A percentile compares a stretch with the other conserved stretches of the same genome.
phyloP scores from a whole-genome alignment of 2,329 filamentous ascomycete species.

The Ophiognomonia clavigignenti-juglandacearum region DNA sequence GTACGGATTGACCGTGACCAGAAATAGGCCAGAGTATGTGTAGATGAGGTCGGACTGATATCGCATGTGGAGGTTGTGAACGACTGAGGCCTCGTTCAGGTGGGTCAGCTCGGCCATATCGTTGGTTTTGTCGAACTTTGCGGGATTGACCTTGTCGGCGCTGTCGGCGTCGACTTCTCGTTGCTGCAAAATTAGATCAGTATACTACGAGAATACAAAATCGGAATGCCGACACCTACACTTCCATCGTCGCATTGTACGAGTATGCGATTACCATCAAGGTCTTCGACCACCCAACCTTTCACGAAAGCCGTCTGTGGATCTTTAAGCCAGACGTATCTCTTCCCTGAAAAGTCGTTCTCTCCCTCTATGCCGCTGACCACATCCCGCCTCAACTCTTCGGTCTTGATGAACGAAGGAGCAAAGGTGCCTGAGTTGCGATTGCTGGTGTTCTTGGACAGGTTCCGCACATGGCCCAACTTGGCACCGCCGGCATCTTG shows the following conservation, averaged over 20 bases:
- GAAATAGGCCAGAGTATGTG: conserved; percentile 94
- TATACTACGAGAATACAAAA: conserved; percentile 15
- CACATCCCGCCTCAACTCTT: conserved; percentile 64
- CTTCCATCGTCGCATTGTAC: conserved; percentile 93
- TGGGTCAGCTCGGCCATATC: conserved; percentile 99
- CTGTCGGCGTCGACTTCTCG: conserved; percentile 79
- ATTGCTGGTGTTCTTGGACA: conserved; percentile 62
- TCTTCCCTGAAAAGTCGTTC: conserved; percentile 97
- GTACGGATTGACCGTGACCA: conserved; percentile 97
- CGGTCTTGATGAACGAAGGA: conserved; percentile 89
- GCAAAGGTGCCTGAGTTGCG: conserved; percentile 81
- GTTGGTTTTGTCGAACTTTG: conserved; percentile 98
- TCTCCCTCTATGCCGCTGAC: conserved; percentile 84
- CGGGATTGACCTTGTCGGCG: conserved; percentile 98
- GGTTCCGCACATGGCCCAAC: conserved; percentile 40
- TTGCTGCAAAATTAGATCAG: conserved; percentile 52
- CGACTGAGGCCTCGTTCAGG: conserved; percentile 94
- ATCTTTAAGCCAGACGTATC: conserved; percentile 97
- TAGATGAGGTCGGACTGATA: conserved; percentile 97
- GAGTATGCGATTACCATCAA: conserved; percentile 62
- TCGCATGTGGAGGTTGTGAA: conserved; percentile 91
- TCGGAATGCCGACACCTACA: conserved; percentile 45
- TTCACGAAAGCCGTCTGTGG: conserved; percentile 82
- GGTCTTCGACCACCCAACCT: conserved; percentile 85
- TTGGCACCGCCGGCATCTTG: conserved; percentile 15